A percentile compares a stretch with the other conserved stretches of the same genome.
Conservation (phyloP, 164 flowering plant genomes). For the Kalanchoe fedtschenkoi region DNA sequence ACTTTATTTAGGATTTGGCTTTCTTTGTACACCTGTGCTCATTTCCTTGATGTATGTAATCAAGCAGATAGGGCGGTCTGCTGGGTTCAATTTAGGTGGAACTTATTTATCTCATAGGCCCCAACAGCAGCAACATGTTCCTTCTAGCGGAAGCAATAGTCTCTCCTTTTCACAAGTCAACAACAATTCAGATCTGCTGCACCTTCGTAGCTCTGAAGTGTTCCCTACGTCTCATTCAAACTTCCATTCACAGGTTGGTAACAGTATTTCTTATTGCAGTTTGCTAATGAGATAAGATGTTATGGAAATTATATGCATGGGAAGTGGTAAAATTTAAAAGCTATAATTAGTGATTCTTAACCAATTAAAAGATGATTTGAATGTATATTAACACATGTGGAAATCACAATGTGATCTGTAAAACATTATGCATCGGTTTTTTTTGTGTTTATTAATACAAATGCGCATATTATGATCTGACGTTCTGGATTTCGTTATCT, state of each 20-base stretch:
- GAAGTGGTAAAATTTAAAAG: no score
- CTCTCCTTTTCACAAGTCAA: slow-evolving; percentile 58
- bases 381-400: no score
- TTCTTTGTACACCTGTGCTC: neutral
- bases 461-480: no score
- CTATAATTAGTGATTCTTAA: no score
- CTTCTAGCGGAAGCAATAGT: slow-evolving; percentile 54
- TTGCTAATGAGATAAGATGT: no score
- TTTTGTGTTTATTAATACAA: no score
- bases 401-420: no score
- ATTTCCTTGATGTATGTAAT: slow-evolving; percentile 1
- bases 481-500: no score
- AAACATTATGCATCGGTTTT: no score
- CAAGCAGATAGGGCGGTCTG: slow-evolving; percentile 61
- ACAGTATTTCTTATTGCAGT: slow-evolving; percentile 5
- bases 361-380: no score
- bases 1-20: neutral
- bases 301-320: no score
- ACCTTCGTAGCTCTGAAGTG: slow-evolving; percentile 71
- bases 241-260: slow-evolving; percentile 64
- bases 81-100: slow-evolving; percentile 75
- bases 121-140: slow-evolving; percentile 53
- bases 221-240: slow-evolving; percentile 66
- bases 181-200: slow-evolving; percentile 72
- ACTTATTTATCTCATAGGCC: slow-evolving; percentile 56